A percentile compares a stretch with the other conserved stretches of the same genome.
phyloP scores from a whole-genome alignment of 1,284 basidiomycete genomes.

The Cutaneotrichosporon sp. region DNA sequence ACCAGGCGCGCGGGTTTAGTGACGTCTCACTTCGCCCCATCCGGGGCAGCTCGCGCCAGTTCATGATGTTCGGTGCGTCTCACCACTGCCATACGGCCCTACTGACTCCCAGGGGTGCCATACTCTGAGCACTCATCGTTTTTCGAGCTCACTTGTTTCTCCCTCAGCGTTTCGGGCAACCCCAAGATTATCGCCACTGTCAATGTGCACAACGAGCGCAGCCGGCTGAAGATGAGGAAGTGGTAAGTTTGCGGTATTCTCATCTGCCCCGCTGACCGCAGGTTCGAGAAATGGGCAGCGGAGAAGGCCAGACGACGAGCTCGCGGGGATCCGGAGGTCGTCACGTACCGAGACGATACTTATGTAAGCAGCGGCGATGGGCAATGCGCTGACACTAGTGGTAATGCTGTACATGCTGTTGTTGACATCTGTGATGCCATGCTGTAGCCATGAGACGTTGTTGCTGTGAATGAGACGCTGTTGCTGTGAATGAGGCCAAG shows the following conservation, averaged over 20 bases:
- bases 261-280: constrained; percentile 6
- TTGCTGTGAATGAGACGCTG: not conserved
- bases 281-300: constrained; percentile 79
- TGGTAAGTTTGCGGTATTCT: constrained; percentile 51
- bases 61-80: constrained; percentile 65
- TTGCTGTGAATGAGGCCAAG: too few relatives aligned
- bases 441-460: not conserved
- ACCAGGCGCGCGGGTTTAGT: constrained; percentile 64
- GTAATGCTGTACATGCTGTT: constrained; percentile 1
- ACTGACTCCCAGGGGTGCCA: constrained; percentile 59
- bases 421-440: not conserved
- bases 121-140: constrained; percentile 96
- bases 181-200: constrained; percentile 85
- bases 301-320: constrained; percentile 64
- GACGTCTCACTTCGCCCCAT: constrained; percentile 63
- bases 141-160: constrained; percentile 89
- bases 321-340: constrained; percentile 49
- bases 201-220: constrained; percentile 72
- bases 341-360: constrained; percentile 56
- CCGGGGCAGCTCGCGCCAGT: constrained; percentile 62
- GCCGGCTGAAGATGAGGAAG: constrained; percentile 72
- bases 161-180: constrained; percentile 73
- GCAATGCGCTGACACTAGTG: constrained; percentile 2
- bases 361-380: constrained; percentile 35
- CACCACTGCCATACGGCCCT: not conserved